Evolutionary conservation across 176 grass and related monocot genomes (phyloP).

Genomic region (Melocanna baccifera): DNA sequence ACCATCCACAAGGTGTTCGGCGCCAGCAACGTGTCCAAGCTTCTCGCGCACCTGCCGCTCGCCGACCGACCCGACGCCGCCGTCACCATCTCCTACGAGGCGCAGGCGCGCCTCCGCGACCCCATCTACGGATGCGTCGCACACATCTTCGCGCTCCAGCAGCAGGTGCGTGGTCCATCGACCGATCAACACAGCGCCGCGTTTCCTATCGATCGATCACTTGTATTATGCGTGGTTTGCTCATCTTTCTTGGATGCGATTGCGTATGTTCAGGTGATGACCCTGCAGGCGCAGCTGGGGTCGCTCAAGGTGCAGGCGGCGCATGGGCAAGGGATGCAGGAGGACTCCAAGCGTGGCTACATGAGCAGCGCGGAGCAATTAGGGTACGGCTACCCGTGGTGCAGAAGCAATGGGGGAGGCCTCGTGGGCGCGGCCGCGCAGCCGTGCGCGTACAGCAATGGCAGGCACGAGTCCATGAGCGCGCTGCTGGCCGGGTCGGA

Average conservation of each 20-base stretch:
- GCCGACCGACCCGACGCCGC: slow-evolving; percentile 88
- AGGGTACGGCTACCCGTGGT: slow-evolving; percentile 32
- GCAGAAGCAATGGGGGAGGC: slow-evolving; percentile 11
- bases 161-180: slow-evolving; percentile 45
- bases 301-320: slow-evolving; percentile 68
- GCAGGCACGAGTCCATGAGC: slow-evolving; percentile 40
- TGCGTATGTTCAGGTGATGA: slow-evolving; percentile 57
- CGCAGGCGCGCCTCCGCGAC: slow-evolving; percentile 81
- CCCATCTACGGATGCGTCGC: slow-evolving; percentile 95
- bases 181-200: background rate
- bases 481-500: slow-evolving; percentile 22
- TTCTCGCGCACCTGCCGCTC: slow-evolving; percentile 74
- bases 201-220: background rate
- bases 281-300: slow-evolving; percentile 78
- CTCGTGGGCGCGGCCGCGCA: background rate
- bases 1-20: slow-evolving; percentile 98
- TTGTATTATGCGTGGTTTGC: background rate
- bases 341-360: slow-evolving; percentile 31
- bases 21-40: slow-evolving; percentile 93
- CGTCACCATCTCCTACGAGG: slow-evolving; percentile 90
- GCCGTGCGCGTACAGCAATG: slow-evolving; percentile 36
- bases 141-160: slow-evolving; percentile 95
- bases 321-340: slow-evolving; percentile 46
- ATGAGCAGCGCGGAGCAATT: slow-evolving; percentile 24
- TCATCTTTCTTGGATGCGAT: background rate